phyloP scores from a whole-genome alignment of 2,329 filamentous ascomycete genomes.

The Neopestalotiopsis sp. region DNA sequence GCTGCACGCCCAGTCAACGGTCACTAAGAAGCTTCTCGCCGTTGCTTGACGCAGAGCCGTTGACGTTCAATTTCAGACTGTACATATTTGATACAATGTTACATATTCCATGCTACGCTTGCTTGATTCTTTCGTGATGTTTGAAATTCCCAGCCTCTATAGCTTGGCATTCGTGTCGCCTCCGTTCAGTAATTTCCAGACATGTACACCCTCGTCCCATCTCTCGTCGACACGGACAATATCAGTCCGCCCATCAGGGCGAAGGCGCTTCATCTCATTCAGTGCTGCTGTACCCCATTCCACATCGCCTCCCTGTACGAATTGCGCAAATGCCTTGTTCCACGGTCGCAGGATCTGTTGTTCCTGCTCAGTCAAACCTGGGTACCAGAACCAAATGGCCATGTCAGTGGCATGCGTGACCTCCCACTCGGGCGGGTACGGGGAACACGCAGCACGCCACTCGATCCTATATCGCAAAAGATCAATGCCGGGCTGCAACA shows the following conservation, averaged over 20 bases:
- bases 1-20: too few relatives aligned
- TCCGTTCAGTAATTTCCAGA: slow-evolving; percentile 20
- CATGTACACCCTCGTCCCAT: slow-evolving; percentile 21
- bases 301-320: slow-evolving; percentile 15
- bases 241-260: slow-evolving; percentile 19
- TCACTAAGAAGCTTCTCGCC: background rate
- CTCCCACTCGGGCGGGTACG: slow-evolving; percentile 18
- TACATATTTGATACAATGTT: slow-evolving; percentile 2
- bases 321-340: slow-evolving; percentile 20
- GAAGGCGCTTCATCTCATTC: slow-evolving; percentile 12
- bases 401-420: slow-evolving; percentile 21
- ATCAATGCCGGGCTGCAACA: slow-evolving; percentile 18
- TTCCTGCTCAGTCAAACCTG: slow-evolving; percentile 17
- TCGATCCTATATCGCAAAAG: slow-evolving; percentile 21
- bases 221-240: slow-evolving; percentile 11
- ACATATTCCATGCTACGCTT: background rate
- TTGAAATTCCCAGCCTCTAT: background rate
- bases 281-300: slow-evolving; percentile 15
- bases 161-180: background rate
- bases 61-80: background rate
- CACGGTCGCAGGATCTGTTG: slow-evolving; percentile 16
- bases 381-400: slow-evolving; percentile 22
- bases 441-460: slow-evolving; percentile 18
- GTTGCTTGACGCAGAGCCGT: background rate
- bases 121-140: background rate